Evolutionary conservation across 345 rosid genomes (phyloP).

Genomic region (Salix caprea): DNA sequence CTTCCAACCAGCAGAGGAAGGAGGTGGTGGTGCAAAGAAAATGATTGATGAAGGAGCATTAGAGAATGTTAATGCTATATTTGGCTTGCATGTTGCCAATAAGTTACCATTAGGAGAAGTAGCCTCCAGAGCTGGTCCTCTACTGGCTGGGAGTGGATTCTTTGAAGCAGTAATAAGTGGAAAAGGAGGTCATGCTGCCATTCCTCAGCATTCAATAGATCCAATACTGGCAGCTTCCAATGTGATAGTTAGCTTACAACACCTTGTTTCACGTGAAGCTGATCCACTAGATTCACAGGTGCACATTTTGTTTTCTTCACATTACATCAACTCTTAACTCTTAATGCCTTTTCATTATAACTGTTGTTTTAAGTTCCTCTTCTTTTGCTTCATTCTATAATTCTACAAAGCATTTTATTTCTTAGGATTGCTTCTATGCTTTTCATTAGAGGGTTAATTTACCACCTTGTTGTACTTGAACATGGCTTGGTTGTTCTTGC

Average conservation of each 20-base stretch:
- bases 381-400: not conserved
- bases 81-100: slow-evolving; percentile 58
- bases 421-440: not conserved
- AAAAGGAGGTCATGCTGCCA: slow-evolving; percentile 88
- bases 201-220: slow-evolving; percentile 79
- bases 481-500: not conserved
- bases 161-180: slow-evolving; percentile 80
- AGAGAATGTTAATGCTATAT: slow-evolving; percentile 69
- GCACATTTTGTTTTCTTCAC: slow-evolving; percentile 20
- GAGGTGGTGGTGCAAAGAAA: slow-evolving; percentile 74
- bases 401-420: not conserved
- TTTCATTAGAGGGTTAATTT: not conserved
- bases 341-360: not conserved
- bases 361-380: not conserved
- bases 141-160: slow-evolving; percentile 63
- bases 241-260: slow-evolving; percentile 73
- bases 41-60: slow-evolving; percentile 69
- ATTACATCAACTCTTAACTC: not conserved
- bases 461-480: not conserved
- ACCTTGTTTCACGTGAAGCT: slow-evolving; percentile 82
- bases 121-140: slow-evolving; percentile 58
- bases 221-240: slow-evolving; percentile 81
- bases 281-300: slow-evolving; percentile 93
- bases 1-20: slow-evolving; percentile 99
- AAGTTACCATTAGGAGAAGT: slow-evolving; percentile 47